These are phyloP conservation scores for Solanum clarkiae DNA, from an alignment of 257 asterid genomes.

Conservation along the genomic window DNA sequence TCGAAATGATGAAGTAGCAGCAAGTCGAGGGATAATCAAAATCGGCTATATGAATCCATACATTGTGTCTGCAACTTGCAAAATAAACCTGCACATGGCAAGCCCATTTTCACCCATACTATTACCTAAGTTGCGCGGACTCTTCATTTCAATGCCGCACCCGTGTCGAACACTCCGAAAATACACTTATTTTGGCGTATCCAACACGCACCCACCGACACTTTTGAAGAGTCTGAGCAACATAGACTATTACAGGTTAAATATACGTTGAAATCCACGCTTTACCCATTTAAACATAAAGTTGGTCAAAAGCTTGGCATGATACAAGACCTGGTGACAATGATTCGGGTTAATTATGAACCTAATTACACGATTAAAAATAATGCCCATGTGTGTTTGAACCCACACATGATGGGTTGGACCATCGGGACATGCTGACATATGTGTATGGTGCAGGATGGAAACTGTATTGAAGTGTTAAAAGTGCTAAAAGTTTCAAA, in stretches of 20 bases:
- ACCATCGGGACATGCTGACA: neutral
- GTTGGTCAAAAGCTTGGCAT: neutral
- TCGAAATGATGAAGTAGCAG: neutral
- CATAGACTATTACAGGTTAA: neutral
- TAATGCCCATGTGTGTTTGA: neutral
- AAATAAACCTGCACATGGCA: neutral
- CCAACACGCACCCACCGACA: no score
- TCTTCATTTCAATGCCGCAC: no score
- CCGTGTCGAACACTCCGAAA: no score
- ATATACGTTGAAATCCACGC: neutral
- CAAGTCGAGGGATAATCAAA: neutral
- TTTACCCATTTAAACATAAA: neutral
- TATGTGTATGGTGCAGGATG: neutral
- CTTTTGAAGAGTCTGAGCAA: no score
- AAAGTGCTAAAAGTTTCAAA: neutral
- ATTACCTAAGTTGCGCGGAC: no score
- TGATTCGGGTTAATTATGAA: neutral
- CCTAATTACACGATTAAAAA: neutral
- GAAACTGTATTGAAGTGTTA: neutral
- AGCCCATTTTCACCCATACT: neutral
- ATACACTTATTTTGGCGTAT: no score
- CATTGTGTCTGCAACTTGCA: neutral
- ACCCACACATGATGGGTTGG: neutral
- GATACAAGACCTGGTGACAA: neutral
- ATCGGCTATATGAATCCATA: neutral